A percentile compares a stretch with the other conserved stretches of the same genome.
Conservation (phyloP, 345 rosid genomes). For the Raphanus sativus region DNA sequence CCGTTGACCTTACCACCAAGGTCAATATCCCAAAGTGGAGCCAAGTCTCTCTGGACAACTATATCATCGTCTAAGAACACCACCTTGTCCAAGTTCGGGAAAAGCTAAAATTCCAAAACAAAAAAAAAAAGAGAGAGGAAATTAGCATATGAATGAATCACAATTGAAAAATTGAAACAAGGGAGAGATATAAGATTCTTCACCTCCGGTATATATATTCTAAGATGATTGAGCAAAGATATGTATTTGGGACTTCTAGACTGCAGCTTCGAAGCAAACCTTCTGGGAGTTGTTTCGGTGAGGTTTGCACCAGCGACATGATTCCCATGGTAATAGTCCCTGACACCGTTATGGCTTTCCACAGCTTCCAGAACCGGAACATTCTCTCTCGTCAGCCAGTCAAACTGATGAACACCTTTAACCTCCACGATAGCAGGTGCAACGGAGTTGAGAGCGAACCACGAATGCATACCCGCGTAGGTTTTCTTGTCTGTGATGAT, state of each 20-base stretch:
- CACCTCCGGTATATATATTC: conserved; percentile 99
- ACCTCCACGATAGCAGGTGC: conserved; percentile 92
- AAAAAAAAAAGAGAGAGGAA: not conserved
- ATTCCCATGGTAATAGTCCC: conserved; percentile 96
- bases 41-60: conserved; percentile 87
- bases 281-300: conserved; percentile 74
- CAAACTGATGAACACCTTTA: conserved; percentile 97
- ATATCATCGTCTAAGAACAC: conserved; percentile 95
- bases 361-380: conserved; percentile 99
- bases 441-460: conserved; percentile 92
- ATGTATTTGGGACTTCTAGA: conserved; percentile 99
- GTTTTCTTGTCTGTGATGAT: conserved; percentile 99
- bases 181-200: conserved; percentile 25
- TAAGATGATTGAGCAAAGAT: conserved; percentile 95
- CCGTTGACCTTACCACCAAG: conserved; percentile 94
- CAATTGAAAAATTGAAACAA: not conserved
- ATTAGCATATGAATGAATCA: conserved; percentile 5
- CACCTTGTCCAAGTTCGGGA: conserved; percentile 92
- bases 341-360: conserved; percentile 77
- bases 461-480: conserved; percentile 97
- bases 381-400: conserved; percentile 97
- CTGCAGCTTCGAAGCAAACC: conserved; percentile 93
- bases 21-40: conserved; percentile 92
- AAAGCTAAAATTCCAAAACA: conserved; percentile 63
- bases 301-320: conserved; percentile 88